Evolutionary conservation across 2,329 filamentous ascomycete species (phyloP).

Genomic region (Sphaerostilbella broomeana): DNA sequence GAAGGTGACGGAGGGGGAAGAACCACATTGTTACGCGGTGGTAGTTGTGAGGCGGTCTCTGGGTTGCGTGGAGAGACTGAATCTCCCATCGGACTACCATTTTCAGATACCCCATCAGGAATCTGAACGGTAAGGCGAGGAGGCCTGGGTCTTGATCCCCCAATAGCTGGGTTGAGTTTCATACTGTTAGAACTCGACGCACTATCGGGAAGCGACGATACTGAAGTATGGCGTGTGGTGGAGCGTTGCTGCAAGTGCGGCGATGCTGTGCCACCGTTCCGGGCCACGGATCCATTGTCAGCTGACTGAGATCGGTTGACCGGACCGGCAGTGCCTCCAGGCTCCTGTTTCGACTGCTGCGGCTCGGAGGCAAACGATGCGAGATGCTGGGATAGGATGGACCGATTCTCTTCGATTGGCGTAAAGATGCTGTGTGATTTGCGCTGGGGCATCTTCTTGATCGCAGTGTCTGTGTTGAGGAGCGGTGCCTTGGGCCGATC

Average conservation of each 20-base stretch:
- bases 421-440: constrained; percentile 94
- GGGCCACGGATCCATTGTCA: constrained; percentile 51
- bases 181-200: constrained; percentile 74
- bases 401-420: constrained; percentile 88
- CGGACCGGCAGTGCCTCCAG: constrained; percentile 21
- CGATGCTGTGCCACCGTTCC: constrained; percentile 47
- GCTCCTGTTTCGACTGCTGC: constrained; percentile 33
- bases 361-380: constrained; percentile 57
- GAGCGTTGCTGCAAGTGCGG: constrained; percentile 47
- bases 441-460: constrained; percentile 62
- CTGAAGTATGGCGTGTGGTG: constrained; percentile 43
- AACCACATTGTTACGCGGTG: constrained; percentile 58
- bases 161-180: constrained; percentile 45
- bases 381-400: constrained; percentile 79
- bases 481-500: constrained; percentile 41
- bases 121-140: constrained; percentile 91
- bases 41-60: constrained; percentile 50
- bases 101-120: constrained; percentile 80
- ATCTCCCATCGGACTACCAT: constrained; percentile 65
- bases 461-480: constrained; percentile 44
- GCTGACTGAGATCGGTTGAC: constrained; percentile 56
- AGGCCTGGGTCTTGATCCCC: constrained; percentile 64
- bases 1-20: constrained; percentile 91
- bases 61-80: constrained; percentile 59
- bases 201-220: constrained; percentile 59